phyloP scores from a whole-genome alignment of 2,329 filamentous ascomycete genomes.

The Hansfordia pulvinata region DNA sequence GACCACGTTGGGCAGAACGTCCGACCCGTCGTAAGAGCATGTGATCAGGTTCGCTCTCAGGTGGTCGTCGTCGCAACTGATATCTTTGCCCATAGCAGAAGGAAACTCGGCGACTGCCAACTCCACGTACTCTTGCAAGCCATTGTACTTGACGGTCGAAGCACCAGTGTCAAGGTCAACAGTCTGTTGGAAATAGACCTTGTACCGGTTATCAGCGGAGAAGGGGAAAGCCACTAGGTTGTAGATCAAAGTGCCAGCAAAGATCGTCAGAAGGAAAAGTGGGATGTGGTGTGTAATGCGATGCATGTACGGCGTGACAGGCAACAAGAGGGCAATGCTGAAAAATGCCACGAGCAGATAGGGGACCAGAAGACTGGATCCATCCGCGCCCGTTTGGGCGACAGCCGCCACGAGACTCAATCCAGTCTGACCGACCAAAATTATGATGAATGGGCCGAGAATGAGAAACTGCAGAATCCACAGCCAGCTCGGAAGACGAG shows the following conservation, averaged over 20 bases:
- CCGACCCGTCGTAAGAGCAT: constrained; percentile 57
- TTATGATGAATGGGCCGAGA: constrained; percentile 62
- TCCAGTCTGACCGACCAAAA: constrained; percentile 63
- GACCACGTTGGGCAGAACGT: constrained; percentile 48
- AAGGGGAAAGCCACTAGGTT: constrained; percentile 85
- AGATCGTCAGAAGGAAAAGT: constrained; percentile 58
- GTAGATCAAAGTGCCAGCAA: constrained; percentile 66
- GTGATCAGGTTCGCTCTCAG: constrained; percentile 38
- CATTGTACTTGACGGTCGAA: constrained; percentile 56
- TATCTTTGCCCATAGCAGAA: constrained; percentile 47
- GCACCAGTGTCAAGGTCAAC: constrained; percentile 63
- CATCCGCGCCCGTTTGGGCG: constrained; percentile 74
- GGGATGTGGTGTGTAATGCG: constrained; percentile 76
- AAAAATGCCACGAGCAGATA: constrained; percentile 58
- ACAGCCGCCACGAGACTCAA: constrained; percentile 60
- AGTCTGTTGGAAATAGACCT: constrained; percentile 75
- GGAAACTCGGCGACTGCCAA: constrained; percentile 57
- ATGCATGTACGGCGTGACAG: constrained; percentile 73
- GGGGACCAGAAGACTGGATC: constrained; percentile 55
- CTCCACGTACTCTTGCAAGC: constrained; percentile 53
- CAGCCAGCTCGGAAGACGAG: constrained; percentile 63
- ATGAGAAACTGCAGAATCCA: constrained; percentile 83
- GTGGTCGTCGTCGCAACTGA: constrained; percentile 33
- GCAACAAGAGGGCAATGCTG: constrained; percentile 59
- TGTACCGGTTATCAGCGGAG: constrained; percentile 63